Percentiles rank a stretch among this genome's conserved stretches.
Conservation (phyloP, 2,329 filamentous ascomycete genomes). For the Aspergillus texensis region DNA sequence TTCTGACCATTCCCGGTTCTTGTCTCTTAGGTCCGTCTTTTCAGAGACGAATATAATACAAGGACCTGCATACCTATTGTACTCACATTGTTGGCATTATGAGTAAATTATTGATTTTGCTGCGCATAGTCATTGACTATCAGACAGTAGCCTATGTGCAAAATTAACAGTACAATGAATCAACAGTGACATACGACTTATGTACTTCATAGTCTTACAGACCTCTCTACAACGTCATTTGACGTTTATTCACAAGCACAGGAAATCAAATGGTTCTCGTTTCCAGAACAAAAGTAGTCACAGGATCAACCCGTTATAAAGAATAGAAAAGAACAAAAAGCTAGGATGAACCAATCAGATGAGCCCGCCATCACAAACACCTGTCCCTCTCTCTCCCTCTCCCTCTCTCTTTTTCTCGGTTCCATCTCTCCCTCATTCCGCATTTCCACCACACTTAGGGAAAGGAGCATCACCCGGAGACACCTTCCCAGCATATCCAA, state of each 20-base stretch:
- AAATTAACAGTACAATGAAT: background rate
- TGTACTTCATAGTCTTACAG: background rate
- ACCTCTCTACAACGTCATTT: background rate
- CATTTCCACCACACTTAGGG: slow-evolving; percentile 4
- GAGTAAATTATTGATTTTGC: too few species aligned
- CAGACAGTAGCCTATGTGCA: too few species aligned
- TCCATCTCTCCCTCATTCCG: background rate
- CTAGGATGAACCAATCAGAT: background rate
- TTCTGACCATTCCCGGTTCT: too few species aligned
- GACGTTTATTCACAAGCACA: background rate
- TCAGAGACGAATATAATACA: too few species aligned
- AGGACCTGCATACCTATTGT: too few species aligned
- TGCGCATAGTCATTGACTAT: too few species aligned
- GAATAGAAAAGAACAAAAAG: background rate
- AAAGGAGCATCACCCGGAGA: background rate
- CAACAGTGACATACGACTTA: background rate
- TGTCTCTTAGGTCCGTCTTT: too few species aligned
- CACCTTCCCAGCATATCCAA: background rate
- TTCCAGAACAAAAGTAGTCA: background rate
- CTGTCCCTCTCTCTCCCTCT: too few species aligned
- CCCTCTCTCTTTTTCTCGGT: background rate
- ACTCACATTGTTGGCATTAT: too few species aligned
- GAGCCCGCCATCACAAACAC: background rate
- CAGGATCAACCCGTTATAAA: background rate
- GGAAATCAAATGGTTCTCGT: background rate